A percentile compares a stretch with the other conserved stretches of the same genome.
Conservation (phyloP, 495 filamentous ascomycete genomes). For the Sporormia fimetaria region DNA sequence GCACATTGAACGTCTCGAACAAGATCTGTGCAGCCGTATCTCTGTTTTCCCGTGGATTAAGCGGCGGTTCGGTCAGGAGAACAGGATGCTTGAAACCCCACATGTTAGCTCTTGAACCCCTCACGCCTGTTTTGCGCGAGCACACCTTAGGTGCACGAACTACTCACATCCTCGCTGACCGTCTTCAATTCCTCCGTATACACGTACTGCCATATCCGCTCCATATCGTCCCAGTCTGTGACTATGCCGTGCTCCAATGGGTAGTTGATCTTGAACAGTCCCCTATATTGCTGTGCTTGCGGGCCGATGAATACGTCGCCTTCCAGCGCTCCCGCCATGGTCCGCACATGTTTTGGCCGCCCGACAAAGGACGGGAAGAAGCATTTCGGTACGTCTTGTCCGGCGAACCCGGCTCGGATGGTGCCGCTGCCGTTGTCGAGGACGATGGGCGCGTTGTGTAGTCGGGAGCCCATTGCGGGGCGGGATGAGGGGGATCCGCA, state of each 20-base stretch:
- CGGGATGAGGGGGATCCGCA: not conserved
- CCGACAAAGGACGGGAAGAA: conserved; percentile 98
- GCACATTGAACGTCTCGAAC: conserved; percentile 98
- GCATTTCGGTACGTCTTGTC: conserved; percentile 89
- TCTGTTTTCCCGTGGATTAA: conserved; percentile 91
- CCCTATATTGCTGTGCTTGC: conserved; percentile 82
- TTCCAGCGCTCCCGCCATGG: conserved; percentile 89
- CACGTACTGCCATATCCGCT: conserved; percentile 91
- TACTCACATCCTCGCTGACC: conserved; percentile 78
- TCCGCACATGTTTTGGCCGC: conserved; percentile 90
- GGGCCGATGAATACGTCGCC: conserved; percentile 96
- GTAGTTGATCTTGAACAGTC: conserved; percentile 87
- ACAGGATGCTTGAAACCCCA: conserved; percentile 63
- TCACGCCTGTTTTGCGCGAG: no score
- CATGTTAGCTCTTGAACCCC: conserved; percentile 8
- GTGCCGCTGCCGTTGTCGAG: conserved; percentile 98
- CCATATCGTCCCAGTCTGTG: conserved; percentile 99
- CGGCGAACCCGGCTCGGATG: conserved; percentile 92
- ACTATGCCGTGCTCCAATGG: conserved; percentile 97
- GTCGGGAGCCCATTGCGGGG: conserved; percentile 30
- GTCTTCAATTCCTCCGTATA: conserved; percentile 83
- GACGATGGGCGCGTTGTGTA: conserved; percentile 95
- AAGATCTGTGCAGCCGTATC: conserved; percentile 96
- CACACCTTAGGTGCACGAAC: not conserved
- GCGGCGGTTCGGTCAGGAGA: conserved; percentile 87